Base-by-base conservation (phyloP, 2,329 filamentous ascomycete genomes). In the Pseudogymnoascus sp. region DNA sequence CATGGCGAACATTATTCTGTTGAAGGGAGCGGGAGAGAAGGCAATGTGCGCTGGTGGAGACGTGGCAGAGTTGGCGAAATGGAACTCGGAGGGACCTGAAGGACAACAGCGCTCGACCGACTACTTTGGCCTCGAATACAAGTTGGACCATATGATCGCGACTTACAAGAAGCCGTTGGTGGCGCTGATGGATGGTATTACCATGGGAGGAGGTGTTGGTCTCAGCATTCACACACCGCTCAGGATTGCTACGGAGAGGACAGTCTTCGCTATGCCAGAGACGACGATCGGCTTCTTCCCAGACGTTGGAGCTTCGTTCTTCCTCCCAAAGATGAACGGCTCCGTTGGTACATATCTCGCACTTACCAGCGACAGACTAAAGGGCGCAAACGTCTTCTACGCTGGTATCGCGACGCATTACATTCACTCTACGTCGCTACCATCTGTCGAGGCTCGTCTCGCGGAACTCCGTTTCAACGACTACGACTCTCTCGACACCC, bases 261-360 rank as follows among this genome's bases (percentile, higher is more conserved):
- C 95, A 5, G 78, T 96, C 59, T 97, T 99, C 72, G 93, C 96
- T 69, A 99, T 99, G 95, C 95, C 95, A 31, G 95, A 99, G 79
- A 99, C 95, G 3, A 96, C 86, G 7, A 99, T 99, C 73, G 95
- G 95, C 40, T 97, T 97, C 81, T 99, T 99, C 82, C 95, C 96
- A 5, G 96, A 99, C 72, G 95, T 99, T 60, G 95, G 95, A 66
- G 96, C 89, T 34, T 96, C 91, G 10, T 99, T 97, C 80, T 97
- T 97, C 81, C 81, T 99, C 62, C 91, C 95, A 14, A 84, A 92
- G 67, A 86, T 99, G 81, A 86, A 96, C 71, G 95, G 95, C 60
- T 80, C 86, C 65, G 77, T 96, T 63, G 95, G 95, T 64, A 96
- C 90, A 18, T 99, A 97, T 77, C 86, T 99, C 47, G 95, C 92